Conservation (phyloP, 2,329 filamentous ascomycete genomes). For the Cladosporium velox region DNA sequence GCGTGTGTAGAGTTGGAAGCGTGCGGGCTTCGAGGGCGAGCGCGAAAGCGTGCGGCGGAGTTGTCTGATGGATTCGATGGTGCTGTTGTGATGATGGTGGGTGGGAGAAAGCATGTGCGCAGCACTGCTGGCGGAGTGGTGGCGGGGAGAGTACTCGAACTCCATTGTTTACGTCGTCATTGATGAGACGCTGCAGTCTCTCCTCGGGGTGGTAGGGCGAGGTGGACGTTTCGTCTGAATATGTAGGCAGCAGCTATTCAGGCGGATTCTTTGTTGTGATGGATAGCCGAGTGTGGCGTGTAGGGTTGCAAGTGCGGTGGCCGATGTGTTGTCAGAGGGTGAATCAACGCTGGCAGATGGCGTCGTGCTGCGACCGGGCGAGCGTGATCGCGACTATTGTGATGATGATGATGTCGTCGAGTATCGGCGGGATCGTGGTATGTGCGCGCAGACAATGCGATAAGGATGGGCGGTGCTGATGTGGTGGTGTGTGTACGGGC, state of each 20-base stretch:
- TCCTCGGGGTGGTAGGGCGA: background rate
- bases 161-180: conserved; percentile 42
- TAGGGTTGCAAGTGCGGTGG: background rate
- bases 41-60: conserved; percentile 84
- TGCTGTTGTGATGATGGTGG: conserved; percentile 29
- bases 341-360: background rate
- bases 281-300: conserved; percentile 1
- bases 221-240: background rate
- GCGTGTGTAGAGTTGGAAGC: conserved; percentile 65
- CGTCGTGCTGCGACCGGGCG: conserved; percentile 1
- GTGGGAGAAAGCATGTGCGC: conserved; percentile 86
- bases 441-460: conserved; percentile 24
- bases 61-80: conserved; percentile 79
- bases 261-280: background rate
- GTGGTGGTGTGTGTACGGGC: conserved; percentile 12
- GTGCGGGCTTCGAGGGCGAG: conserved; percentile 80
- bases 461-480: conserved; percentile 18
- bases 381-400: background rate
- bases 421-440: conserved; percentile 12
- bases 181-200: conserved; percentile 12
- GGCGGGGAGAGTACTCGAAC: conserved; percentile 53
- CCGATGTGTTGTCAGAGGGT: background rate
- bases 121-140: conserved; percentile 65
- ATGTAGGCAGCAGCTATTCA: conserved; percentile 3
- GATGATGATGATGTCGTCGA: conserved; percentile 2